phyloP scores from a whole-genome alignment of 495 filamentous ascomycete genomes.

The Trichoderma erinaceum region DNA sequence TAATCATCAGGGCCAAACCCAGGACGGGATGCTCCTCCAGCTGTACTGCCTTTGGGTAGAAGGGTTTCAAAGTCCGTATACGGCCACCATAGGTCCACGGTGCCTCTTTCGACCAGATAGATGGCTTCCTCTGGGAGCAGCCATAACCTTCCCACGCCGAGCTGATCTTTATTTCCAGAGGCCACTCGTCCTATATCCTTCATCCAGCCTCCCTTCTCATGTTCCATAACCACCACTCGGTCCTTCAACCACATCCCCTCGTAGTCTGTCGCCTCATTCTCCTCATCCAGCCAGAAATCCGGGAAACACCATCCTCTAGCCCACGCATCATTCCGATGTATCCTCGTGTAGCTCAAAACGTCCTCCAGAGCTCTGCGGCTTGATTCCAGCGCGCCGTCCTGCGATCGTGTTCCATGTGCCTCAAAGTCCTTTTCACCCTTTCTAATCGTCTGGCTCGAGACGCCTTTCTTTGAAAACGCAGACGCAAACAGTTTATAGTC shows the following conservation, averaged over 20 bases:
- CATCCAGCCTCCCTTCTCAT: constrained; percentile 36
- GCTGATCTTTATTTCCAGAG: constrained; percentile 40
- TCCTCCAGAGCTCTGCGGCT: constrained; percentile 88
- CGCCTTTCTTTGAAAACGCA: constrained; percentile 29
- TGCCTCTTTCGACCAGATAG: constrained; percentile 81
- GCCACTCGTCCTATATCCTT: constrained; percentile 34
- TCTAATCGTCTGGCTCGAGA: constrained; percentile 40
- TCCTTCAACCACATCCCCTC: constrained; percentile 31
- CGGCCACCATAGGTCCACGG: constrained; percentile 80
- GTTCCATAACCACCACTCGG: constrained; percentile 44
- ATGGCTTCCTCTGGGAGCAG: constrained; percentile 88
- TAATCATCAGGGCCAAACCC: constrained; percentile 33
- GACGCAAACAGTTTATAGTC: constrained; percentile 78
- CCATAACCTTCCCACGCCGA: constrained; percentile 58
- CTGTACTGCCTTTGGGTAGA: constrained; percentile 22
- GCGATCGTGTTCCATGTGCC: constrained; percentile 75
- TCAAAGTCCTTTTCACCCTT: constrained; percentile 94
- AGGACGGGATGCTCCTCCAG: constrained; percentile 11
- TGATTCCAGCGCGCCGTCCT: constrained; percentile 66
- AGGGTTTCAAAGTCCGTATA: constrained; percentile 34
- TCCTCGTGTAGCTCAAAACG: constrained; percentile 65
- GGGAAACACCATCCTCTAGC: constrained; percentile 54
- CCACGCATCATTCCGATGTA: constrained; percentile 52
- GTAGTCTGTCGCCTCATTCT: constrained; percentile 24
- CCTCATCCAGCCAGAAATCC: constrained; percentile 35